Percentiles rank a stretch among this genome's conserved stretches.
phyloP scores from a whole-genome alignment of 768 basidiomycete species.

The Lactifluus pinguis region DNA sequence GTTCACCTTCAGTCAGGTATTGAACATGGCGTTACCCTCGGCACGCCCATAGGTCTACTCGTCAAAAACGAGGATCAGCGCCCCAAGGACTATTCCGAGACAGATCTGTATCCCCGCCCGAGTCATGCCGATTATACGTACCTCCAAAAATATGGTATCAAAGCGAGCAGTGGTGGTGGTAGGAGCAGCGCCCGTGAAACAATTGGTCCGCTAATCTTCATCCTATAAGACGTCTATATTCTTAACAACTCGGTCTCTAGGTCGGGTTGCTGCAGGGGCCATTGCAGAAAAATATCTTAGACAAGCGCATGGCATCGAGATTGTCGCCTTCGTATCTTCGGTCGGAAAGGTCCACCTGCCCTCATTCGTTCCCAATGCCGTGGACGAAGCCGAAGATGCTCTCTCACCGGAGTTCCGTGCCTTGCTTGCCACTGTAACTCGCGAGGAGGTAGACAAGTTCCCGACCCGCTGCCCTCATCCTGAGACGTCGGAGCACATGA shows the following conservation, averaged over 20 bases:
- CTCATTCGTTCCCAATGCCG: slow-evolving; percentile 31
- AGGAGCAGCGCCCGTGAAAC: slow-evolving; percentile 94
- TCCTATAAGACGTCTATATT: background rate
- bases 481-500: slow-evolving; percentile 87
- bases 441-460: slow-evolving; percentile 83
- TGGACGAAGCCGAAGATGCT: slow-evolving; percentile 59
- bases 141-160: slow-evolving; percentile 93
- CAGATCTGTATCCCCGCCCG: slow-evolving; percentile 93
- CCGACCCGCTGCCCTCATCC: slow-evolving; percentile 83
- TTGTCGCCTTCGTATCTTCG: slow-evolving; percentile 93
- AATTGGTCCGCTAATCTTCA: slow-evolving; percentile 49
- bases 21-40: slow-evolving; percentile 90
- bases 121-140: slow-evolving; percentile 98
- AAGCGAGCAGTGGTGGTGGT: slow-evolving; percentile 95
- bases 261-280: slow-evolving; percentile 94
- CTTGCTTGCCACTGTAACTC: slow-evolving; percentile 68
- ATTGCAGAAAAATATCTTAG: slow-evolving; percentile 96
- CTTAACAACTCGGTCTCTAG: slow-evolving; percentile 30
- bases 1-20: slow-evolving; percentile 90
- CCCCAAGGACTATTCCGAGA: slow-evolving; percentile 97
- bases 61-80: slow-evolving; percentile 98
- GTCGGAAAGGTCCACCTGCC: slow-evolving; percentile 91
- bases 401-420: slow-evolving; percentile 76
- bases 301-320: slow-evolving; percentile 79
- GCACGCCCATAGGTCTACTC: slow-evolving; percentile 94